Percentiles rank a stretch among this genome's conserved stretches.
phyloP scores from a whole-genome alignment of 2,329 filamentous ascomycete species.

The Colletotrichum gloeosporioides region DNA sequence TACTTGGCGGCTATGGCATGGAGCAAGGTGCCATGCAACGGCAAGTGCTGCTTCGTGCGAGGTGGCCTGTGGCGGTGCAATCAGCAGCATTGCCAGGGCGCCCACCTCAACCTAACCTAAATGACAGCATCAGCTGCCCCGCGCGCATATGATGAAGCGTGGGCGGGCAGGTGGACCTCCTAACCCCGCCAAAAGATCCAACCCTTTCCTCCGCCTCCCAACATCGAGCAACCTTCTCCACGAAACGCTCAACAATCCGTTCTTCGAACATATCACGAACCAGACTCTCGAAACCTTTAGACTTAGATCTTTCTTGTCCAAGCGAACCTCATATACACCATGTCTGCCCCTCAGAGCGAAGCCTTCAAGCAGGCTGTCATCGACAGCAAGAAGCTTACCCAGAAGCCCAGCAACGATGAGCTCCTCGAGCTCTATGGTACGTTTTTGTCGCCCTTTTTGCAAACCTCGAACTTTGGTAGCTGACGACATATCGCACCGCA shows the following conservation, averaged over 20 bases:
- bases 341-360: slow-evolving; percentile 45
- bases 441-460: slow-evolving; percentile 23
- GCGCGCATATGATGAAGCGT: slow-evolving; percentile 20
- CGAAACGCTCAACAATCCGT: slow-evolving; percentile 16
- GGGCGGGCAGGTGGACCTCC: neutral
- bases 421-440: slow-evolving; percentile 68
- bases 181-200: slow-evolving; percentile 21
- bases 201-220: slow-evolving; percentile 13
- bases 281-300: neutral
- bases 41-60: neutral
- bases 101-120: neutral
- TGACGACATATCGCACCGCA: slow-evolving; percentile 30
- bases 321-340: slow-evolving; percentile 30
- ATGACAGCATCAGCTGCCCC: slow-evolving; percentile 23
- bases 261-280: neutral
- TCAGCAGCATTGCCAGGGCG: neutral
- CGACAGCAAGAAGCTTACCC: slow-evolving; percentile 72
- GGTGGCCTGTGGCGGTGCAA: slow-evolving; percentile 15
- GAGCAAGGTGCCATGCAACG: neutral
- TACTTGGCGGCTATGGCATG: neutral
- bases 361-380: slow-evolving; percentile 62
- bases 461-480: neutral
- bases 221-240: slow-evolving; percentile 9
- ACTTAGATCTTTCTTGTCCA: neutral
- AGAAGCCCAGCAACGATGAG: slow-evolving; percentile 68